Conservation (phyloP, 2,329 filamentous ascomycete genomes). For the Fusarium dlaminii region DNA sequence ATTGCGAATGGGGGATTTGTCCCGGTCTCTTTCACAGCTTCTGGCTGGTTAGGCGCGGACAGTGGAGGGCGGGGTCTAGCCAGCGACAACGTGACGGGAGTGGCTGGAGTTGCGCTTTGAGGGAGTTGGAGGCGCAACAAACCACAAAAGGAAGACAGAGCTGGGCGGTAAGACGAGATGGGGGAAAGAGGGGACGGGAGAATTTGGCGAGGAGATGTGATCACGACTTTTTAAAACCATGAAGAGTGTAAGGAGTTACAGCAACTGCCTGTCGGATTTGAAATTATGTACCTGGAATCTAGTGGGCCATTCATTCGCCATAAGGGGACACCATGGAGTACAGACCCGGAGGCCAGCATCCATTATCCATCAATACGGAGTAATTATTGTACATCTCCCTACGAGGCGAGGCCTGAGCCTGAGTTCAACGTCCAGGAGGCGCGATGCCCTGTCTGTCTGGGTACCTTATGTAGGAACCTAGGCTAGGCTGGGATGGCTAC, state of each 20-base stretch:
- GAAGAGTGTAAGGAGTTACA: conserved; percentile 5
- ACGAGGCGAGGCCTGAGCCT: conserved; percentile 21
- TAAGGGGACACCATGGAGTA: conserved; percentile 23
- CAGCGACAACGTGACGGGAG: conserved; percentile 43
- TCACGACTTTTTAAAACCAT: conserved; percentile 5
- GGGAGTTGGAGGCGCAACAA: conserved; percentile 26
- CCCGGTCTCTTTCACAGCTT: conserved; percentile 36
- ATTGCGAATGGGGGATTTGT: conserved; percentile 24
- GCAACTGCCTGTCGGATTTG: conserved; percentile 6
- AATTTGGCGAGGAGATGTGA: conserved; percentile 6
- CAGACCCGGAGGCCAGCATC: neutral
- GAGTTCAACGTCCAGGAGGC: conserved; percentile 17
- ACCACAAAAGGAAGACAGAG: conserved; percentile 7
- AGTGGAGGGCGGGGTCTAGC: conserved; percentile 42
- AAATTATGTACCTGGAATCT: conserved; percentile 36
- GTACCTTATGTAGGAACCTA: neutral
- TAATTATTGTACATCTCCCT: conserved; percentile 24
- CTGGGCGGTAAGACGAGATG: conserved; percentile 26
- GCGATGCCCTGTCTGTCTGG: conserved; percentile 17
- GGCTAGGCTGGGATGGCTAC: neutral
- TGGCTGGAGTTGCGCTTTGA: conserved; percentile 39
- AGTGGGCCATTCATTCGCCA: conserved; percentile 28
- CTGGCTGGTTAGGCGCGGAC: conserved; percentile 43
- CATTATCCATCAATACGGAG: conserved; percentile 28
- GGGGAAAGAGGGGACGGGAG: conserved; percentile 2